A percentile compares a stretch with the other conserved stretches of the same genome.
phyloP scores from a whole-genome alignment of 2,329 filamentous ascomycete species.

The Fonsecaea pugnacius region DNA sequence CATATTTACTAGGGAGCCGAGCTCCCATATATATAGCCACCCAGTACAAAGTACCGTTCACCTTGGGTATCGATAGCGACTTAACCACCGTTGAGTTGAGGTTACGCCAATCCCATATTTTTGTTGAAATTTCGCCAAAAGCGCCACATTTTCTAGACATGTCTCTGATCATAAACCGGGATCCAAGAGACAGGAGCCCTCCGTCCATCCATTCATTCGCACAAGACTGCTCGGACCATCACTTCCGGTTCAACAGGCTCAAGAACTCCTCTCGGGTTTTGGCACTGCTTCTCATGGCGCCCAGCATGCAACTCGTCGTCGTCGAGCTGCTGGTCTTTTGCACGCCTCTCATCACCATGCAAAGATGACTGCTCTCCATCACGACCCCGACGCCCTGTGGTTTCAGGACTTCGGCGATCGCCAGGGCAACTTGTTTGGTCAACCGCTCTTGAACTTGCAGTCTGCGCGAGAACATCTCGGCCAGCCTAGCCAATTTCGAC shows the following conservation, averaged over 20 bases:
- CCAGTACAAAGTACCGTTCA: not conserved
- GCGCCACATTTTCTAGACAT: not conserved
- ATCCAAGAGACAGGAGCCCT: not conserved
- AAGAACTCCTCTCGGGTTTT: slow-evolving; percentile 97
- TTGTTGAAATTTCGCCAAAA: not conserved
- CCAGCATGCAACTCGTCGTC: slow-evolving; percentile 96
- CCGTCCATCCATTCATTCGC: not conserved
- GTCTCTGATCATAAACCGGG: not conserved
- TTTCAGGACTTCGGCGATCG: slow-evolving; percentile 88
- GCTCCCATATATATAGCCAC: not conserved
- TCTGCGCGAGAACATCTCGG: slow-evolving; percentile 92
- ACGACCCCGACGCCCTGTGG: slow-evolving; percentile 95
- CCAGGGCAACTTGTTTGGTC: slow-evolving; percentile 93
- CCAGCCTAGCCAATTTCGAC: slow-evolving; percentile 92
- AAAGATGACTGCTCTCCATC: slow-evolving; percentile 94
- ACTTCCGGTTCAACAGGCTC: slow-evolving; percentile 67
- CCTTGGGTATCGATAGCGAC: not conserved
- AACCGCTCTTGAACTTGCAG: slow-evolving; percentile 95
- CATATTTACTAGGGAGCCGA: not conserved
- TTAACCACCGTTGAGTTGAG: slow-evolving; percentile 4
- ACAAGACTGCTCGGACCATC: not conserved
- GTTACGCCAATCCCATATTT: not conserved
- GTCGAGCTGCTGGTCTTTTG: slow-evolving; percentile 86
- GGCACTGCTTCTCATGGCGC: slow-evolving; percentile 86
- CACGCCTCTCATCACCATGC: slow-evolving; percentile 99